Conservation (phyloP, 2,329 filamentous ascomycete species). For the Xylaria sp. region DNA sequence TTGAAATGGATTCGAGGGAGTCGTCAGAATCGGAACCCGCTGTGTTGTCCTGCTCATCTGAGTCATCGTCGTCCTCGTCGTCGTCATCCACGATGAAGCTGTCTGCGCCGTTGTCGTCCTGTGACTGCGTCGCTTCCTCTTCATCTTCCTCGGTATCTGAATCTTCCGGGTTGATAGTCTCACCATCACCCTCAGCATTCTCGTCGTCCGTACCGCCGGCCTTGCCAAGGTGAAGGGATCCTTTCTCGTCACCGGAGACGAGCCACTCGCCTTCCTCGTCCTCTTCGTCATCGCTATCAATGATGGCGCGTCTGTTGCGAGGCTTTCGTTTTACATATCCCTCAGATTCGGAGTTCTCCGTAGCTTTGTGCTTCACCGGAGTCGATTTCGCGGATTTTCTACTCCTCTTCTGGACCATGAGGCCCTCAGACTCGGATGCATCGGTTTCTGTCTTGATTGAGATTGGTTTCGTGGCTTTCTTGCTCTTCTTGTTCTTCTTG, state of each 20-base stretch:
- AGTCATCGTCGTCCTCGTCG: constrained; percentile 22
- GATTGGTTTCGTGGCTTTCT: constrained; percentile 21
- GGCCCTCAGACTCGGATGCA: no score
- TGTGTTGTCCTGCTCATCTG: constrained; percentile 27
- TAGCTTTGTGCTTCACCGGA: constrained; percentile 14
- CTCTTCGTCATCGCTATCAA: constrained; percentile 49
- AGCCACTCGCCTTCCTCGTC: constrained; percentile 75
- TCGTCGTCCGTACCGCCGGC: constrained; percentile 84
- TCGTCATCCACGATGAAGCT: constrained; percentile 54
- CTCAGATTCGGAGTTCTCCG: constrained; percentile 33
- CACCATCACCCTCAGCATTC: constrained; percentile 79
- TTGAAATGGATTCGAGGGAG: constrained; percentile 28
- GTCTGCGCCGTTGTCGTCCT: constrained; percentile 47
- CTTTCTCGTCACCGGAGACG: constrained; percentile 62
- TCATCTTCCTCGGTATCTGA: constrained; percentile 52
- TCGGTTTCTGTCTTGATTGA: no score
- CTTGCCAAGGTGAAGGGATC: constrained; percentile 59
- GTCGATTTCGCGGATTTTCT: constrained; percentile 28
- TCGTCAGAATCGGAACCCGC: constrained; percentile 29
- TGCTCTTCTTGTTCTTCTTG: constrained; percentile 30
- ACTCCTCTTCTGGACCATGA: constrained; percentile 21
- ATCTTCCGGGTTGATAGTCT: constrained; percentile 69
- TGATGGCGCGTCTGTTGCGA: constrained; percentile 38
- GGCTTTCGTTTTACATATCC: constrained; percentile 26
- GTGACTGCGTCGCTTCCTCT: constrained; percentile 34